These are phyloP conservation scores for Moesziomyces parantarcticus DNA, from an alignment of 1,284 basidiomycete genomes.

Conservation along the genomic window DNA sequence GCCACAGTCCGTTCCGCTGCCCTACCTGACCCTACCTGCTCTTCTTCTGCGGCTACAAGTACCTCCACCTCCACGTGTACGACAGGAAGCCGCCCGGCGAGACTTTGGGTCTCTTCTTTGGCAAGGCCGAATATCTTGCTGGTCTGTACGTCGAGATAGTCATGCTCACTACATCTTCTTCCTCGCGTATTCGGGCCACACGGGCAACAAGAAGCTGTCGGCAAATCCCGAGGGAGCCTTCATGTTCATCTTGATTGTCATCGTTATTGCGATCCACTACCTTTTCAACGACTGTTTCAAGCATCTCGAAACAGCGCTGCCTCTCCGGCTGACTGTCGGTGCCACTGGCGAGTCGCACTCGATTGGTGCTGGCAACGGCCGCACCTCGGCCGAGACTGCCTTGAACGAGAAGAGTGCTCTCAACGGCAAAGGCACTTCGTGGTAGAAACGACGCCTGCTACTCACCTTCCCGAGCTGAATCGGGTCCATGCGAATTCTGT, in stretches of 20 bases:
- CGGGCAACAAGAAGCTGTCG: constrained; percentile 38
- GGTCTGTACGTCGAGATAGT: constrained; percentile 71
- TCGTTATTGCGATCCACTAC: constrained; percentile 75
- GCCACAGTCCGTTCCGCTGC: no score
- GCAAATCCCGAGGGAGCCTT: constrained; percentile 72
- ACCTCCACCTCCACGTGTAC: constrained; percentile 71
- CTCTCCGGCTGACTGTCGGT: constrained; percentile 45
- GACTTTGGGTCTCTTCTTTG: constrained; percentile 95
- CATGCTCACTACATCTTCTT: constrained; percentile 64
- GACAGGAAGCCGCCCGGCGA: constrained; percentile 80
- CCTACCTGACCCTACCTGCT: constrained; percentile 75
- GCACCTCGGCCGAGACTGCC: constrained; percentile 43
- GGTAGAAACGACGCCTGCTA: constrained; percentile 16
- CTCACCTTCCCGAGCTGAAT: no score
- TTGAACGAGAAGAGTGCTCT: constrained; percentile 52
- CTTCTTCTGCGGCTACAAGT: constrained; percentile 78
- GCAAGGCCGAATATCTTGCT: constrained; percentile 90
- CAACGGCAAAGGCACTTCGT: constrained; percentile 11
- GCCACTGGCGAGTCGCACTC: constrained; percentile 4
- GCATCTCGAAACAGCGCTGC: constrained; percentile 54
- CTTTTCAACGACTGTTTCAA: constrained; percentile 67
- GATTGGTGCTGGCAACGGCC: constrained; percentile 16
- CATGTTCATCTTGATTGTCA: constrained; percentile 82
- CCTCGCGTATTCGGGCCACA: constrained; percentile 51
- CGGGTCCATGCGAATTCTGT: no score